A percentile compares a stretch with the other conserved stretches of the same genome.
These are phyloP conservation scores for Coemansia sp. DNA, from an alignment of 192 early-diverging fungal species.

Conservation along the genomic window DNA sequence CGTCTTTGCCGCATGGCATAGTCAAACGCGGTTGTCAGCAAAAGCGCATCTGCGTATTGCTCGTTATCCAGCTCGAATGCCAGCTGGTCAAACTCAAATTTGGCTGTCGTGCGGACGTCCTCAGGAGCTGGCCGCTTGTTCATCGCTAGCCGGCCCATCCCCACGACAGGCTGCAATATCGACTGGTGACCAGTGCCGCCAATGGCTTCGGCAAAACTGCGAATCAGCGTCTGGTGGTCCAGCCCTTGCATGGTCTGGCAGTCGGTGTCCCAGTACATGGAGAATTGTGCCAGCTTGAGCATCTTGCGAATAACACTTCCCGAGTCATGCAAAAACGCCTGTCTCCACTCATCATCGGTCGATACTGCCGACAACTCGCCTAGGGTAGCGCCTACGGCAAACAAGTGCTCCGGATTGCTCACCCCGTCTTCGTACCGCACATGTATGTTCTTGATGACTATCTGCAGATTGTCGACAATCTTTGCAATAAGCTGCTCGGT, in stretches of 20 bases:
- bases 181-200: constrained; percentile 64
- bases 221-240: constrained; percentile 53
- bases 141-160: constrained; percentile 76
- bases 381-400: constrained; percentile 89
- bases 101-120: constrained; percentile 64
- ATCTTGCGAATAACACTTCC: constrained; percentile 88
- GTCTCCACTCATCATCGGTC: constrained; percentile 83
- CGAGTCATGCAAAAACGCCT: constrained; percentile 79
- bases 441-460: constrained; percentile 95
- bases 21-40: constrained; percentile 84
- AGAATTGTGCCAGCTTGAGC: constrained; percentile 67
- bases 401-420: constrained; percentile 76
- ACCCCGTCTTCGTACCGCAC: constrained; percentile 91
- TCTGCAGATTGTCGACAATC: constrained; percentile 95
- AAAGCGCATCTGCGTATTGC: constrained; percentile 82
- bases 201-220: constrained; percentile 27
- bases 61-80: constrained; percentile 89
- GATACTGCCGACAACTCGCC: constrained; percentile 90
- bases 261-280: constrained; percentile 90
- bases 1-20: constrained; percentile 77
- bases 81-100: constrained; percentile 87
- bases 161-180: constrained; percentile 91
- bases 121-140: constrained; percentile 67
- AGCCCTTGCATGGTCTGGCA: constrained; percentile 62
- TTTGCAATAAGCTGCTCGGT: constrained; percentile 88